Evolutionary conservation across 495 filamentous ascomycete genomes (phyloP), one percentile per base, ranked within the genome.

Genomic region (Platismatia glauca): DNA sequence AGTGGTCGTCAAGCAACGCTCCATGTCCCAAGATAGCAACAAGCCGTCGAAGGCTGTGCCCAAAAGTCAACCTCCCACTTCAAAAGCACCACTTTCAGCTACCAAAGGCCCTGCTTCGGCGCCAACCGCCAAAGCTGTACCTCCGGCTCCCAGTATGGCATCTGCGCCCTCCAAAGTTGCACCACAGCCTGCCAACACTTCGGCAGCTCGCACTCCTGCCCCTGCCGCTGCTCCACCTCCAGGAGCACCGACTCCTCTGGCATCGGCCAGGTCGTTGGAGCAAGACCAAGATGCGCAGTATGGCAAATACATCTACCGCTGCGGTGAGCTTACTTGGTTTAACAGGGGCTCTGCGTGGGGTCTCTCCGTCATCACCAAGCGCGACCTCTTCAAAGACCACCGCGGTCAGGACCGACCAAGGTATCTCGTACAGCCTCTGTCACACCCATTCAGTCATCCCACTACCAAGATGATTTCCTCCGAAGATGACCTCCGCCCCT

Each of bases 291-390:
- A 81, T 65, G 44, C 68, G 24, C 71, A 75, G 46, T 78, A 76
- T 59, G 69, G 71, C 27, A 75, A 70, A 64, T 81, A 81, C 66
- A 72, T 86, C 18, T 84, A 78, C 62, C 79, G 84, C 7, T 72
- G 77, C 4, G 84, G 84, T 20, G 84, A 86, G 67, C 65, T 85
- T 11, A 77, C 81, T 4, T 86, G 84, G 84, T 86, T 81, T 66
- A 75, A 81, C 50, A 76, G 78, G 50, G 78, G 75, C 11, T 57
- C 69, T 33, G 79, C 82, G 9, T 86, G 84, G 83, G 80, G 81
- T 60, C 74, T 86, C 9, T 82, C 79, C 12, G 71, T 81, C 16
- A 74, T 86, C 15, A 63, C 77, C 20, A 74, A 69, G 50, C 70
- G 70, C 41, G 67, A 68, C 43, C 53, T 71, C 15, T 44, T 55